Percentiles rank a stretch among this genome's conserved stretches.
These are phyloP conservation scores for Pythium folliculosum DNA, from an alignment of 352 stramenopile species.

Conservation along the genomic window DNA sequence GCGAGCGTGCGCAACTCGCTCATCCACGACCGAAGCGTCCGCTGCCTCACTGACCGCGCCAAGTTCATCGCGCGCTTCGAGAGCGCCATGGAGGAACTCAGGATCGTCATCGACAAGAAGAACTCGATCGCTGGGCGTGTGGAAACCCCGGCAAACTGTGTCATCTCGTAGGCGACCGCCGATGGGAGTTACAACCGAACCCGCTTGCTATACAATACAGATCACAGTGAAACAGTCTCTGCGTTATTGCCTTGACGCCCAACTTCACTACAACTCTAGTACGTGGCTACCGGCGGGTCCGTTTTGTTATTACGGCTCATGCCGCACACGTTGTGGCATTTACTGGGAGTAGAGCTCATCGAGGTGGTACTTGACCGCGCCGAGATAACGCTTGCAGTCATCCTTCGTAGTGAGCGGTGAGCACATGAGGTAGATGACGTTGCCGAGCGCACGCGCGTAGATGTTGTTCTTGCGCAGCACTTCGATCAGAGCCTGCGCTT, in stretches of 20 bases:
- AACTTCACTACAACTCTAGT: background rate
- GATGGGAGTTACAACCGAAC: background rate
- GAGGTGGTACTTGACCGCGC: slow-evolving; percentile 48
- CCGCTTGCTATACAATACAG: background rate
- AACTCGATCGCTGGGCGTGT: slow-evolving; percentile 14
- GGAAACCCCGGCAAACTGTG: slow-evolving; percentile 13
- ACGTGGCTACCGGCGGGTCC: no score
- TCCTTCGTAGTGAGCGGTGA: slow-evolving; percentile 68
- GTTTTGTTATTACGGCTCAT: background rate
- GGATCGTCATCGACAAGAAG: slow-evolving; percentile 61
- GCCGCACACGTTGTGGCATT: background rate
- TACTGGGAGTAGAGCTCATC: slow-evolving; percentile 36
- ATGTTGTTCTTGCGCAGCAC: slow-evolving; percentile 63
- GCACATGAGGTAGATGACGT: slow-evolving; percentile 88
- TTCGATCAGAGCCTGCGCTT: slow-evolving; percentile 62
- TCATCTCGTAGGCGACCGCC: slow-evolving; percentile 34
- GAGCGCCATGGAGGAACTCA: slow-evolving; percentile 58
- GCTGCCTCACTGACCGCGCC: slow-evolving; percentile 52
- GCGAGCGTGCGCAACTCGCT: slow-evolving; percentile 81
- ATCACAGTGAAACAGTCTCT: background rate
- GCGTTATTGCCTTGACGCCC: no score
- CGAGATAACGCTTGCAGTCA: slow-evolving; percentile 66
- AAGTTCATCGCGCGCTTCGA: slow-evolving; percentile 71
- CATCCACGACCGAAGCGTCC: slow-evolving; percentile 75
- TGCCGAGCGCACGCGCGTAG: slow-evolving; percentile 79